Evolutionary conservation across 768 basidiomycete genomes (phyloP).

Genomic region (Tricholoma terreum): DNA sequence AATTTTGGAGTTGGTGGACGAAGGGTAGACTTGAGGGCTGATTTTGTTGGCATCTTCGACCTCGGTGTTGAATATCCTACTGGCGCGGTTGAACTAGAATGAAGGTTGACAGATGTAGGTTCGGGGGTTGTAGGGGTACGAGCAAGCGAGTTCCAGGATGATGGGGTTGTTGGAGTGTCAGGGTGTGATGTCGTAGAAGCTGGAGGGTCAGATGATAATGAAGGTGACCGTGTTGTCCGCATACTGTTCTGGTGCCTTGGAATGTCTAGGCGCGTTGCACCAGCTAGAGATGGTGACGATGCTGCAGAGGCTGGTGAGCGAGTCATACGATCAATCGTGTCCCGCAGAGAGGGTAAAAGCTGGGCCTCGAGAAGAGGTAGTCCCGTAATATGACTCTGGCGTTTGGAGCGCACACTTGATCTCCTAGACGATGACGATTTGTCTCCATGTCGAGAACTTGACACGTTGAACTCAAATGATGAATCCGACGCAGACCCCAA

Average conservation of each 20-base stretch:
- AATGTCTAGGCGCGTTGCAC: constrained; percentile 8
- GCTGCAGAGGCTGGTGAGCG: constrained; percentile 39
- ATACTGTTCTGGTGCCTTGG: constrained; percentile 2
- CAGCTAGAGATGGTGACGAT: constrained; percentile 1
- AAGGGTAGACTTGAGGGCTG: constrained; percentile 37
- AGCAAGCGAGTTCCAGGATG: neutral
- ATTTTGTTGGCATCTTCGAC: constrained; percentile 31
- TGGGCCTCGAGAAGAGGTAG: constrained; percentile 62
- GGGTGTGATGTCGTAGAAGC: neutral
- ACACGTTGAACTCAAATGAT: constrained; percentile 28
- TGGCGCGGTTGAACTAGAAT: constrained; percentile 11
- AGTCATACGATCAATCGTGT: constrained; percentile 76
- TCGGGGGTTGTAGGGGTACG: neutral
- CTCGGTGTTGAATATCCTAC: constrained; percentile 25
- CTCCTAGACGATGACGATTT: constrained; percentile 12
- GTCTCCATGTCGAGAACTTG: constrained; percentile 11
- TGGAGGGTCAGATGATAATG: constrained; percentile 11
- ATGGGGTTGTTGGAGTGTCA: neutral
- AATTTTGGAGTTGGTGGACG: constrained; percentile 33
- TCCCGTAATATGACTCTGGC: constrained; percentile 46
- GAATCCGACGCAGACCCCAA: constrained; percentile 24
- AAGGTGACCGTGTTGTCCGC: constrained; percentile 12
- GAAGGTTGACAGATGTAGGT: constrained; percentile 2
- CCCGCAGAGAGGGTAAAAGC: constrained; percentile 64
- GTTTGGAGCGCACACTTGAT: constrained; percentile 20